phyloP scores from a whole-genome alignment of 164 flowering plant genomes.

The Echeveria elegans region DNA sequence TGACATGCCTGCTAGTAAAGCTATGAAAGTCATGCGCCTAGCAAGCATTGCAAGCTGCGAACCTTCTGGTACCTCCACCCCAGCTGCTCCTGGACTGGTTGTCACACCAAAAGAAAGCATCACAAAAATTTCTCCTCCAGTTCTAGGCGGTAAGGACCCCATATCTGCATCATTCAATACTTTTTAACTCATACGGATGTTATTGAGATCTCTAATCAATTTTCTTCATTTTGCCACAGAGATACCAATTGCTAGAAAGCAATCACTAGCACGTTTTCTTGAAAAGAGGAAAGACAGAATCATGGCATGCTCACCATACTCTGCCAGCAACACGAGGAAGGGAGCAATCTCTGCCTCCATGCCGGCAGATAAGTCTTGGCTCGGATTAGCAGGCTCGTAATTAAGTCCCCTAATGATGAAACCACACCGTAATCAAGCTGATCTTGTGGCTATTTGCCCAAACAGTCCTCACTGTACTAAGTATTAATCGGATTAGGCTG shows the following conservation, averaged over 20 bases:
- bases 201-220: not conserved
- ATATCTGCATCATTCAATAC: not conserved
- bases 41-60: slow-evolving; percentile 30
- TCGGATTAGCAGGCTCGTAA: slow-evolving; percentile 3
- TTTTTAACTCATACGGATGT: not conserved
- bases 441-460: too few species aligned
- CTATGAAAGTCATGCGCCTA: slow-evolving; percentile 50
- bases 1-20: slow-evolving; percentile 50
- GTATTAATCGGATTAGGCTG: not conserved
- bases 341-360: not conserved
- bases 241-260: slow-evolving; percentile 3
- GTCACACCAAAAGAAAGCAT: not conserved
- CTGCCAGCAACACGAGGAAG: not conserved
- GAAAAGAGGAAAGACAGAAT: slow-evolving; percentile 9
- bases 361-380: slow-evolving; percentile 5
- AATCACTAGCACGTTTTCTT: not conserved
- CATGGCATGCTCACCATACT: not conserved
- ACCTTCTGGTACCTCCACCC: not conserved
- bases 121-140: not conserved
- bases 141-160: not conserved
- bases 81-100: not conserved
- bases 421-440: not conserved
- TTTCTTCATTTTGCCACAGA: not conserved
- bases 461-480: too few species aligned
- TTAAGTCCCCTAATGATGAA: not conserved